phyloP scores from a whole-genome alignment of 2,329 filamentous ascomycete genomes.

The Cladosporium austrohemisphaericum region DNA sequence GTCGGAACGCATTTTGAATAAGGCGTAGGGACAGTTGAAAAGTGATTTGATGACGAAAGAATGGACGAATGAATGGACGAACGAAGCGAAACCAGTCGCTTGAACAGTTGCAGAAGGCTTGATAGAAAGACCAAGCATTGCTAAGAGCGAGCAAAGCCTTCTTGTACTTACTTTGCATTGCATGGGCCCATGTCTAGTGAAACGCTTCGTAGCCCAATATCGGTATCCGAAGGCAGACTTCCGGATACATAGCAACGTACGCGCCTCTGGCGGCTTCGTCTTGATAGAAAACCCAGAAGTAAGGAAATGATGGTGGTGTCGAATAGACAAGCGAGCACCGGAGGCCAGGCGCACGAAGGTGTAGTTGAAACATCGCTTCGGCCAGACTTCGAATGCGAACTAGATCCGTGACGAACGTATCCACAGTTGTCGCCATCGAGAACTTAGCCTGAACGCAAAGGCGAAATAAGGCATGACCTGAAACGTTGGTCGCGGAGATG shows the following conservation, averaged over 20 bases:
- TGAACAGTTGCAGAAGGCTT: slow-evolving; percentile 4
- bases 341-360: not conserved
- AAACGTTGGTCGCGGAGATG: not conserved
- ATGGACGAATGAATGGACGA: slow-evolving; percentile 3
- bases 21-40: not conserved
- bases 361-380: not conserved
- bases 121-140: slow-evolving; percentile 13
- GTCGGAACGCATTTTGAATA: slow-evolving; percentile 10
- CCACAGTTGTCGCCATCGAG: not conserved
- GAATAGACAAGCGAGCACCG: no score
- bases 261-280: no score
- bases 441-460: not conserved
- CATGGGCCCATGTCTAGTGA: not conserved
- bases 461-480: not conserved
- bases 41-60: not conserved
- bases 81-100: slow-evolving; percentile 13
- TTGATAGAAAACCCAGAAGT: no score
- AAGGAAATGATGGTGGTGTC: no score
- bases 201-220: not conserved
- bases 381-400: no score
- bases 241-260: no score
- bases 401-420: no score
- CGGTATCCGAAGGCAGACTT: not conserved
- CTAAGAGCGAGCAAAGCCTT: slow-evolving; percentile 6
- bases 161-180: slow-evolving; percentile 7